Evolutionary conservation across 345 rosid species (phyloP).

Genomic region (Firmiana major): DNA sequence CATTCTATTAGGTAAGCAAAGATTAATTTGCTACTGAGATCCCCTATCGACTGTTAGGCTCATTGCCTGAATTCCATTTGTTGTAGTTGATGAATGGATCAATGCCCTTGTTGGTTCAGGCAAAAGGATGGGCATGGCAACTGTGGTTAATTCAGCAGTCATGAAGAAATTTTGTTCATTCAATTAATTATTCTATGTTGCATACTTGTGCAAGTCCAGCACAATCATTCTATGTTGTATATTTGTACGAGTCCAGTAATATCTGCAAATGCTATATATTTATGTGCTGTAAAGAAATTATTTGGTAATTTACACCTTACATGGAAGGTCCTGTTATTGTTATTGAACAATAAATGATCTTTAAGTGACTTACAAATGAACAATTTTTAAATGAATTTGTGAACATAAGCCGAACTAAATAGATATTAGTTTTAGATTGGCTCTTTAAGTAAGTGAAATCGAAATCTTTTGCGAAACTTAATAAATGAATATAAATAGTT

Average conservation of each 20-base stretch:
- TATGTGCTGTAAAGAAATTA: not conserved
- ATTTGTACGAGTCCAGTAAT: not conserved
- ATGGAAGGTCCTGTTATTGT: not conserved
- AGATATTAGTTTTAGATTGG: too few relatives aligned
- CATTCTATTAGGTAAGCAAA: slow-evolving; percentile 3
- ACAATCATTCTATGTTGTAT: not conserved
- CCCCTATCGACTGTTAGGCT: not conserved
- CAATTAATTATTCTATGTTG: not conserved
- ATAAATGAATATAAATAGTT: too few relatives aligned
- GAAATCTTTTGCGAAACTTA: too few relatives aligned
- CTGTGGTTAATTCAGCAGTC: not conserved
- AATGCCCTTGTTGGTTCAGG: not conserved
- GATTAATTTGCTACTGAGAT: not conserved
- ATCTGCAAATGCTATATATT: not conserved
- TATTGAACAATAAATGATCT: too few relatives aligned
- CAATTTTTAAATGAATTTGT: too few relatives aligned
- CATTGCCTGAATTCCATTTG: not conserved
- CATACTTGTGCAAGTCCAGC: not conserved
- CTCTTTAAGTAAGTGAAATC: too few relatives aligned
- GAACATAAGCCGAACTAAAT: too few relatives aligned
- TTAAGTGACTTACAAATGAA: too few relatives aligned
- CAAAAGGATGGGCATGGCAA: not conserved
- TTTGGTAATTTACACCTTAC: not conserved
- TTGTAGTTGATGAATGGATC: slow-evolving; percentile 20
- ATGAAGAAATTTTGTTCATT: slow-evolving; percentile 23